Evolutionary conservation across 2,329 filamentous ascomycete species (phyloP).

Genomic region (Epichloe uncinata): DNA sequence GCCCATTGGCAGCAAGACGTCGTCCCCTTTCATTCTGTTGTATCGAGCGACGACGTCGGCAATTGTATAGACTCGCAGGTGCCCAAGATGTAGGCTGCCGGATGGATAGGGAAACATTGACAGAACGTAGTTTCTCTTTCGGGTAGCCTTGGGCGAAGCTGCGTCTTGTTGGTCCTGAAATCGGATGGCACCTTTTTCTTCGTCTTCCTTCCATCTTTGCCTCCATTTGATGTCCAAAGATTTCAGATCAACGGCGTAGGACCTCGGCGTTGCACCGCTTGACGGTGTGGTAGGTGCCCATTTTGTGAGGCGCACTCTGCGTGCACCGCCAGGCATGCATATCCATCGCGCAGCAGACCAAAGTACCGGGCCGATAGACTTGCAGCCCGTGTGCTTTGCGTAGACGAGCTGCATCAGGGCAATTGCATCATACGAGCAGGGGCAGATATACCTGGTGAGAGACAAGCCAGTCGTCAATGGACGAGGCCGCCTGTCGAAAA

Average conservation of each 20-base stretch:
- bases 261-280: constrained; percentile 12
- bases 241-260: constrained; percentile 33
- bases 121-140: constrained; percentile 48
- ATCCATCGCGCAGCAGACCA: constrained; percentile 4
- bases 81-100: constrained; percentile 72
- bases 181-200: constrained; percentile 9
- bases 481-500: neutral
- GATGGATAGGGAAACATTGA: constrained; percentile 94
- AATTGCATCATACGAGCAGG: constrained; percentile 11
- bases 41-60: constrained; percentile 75
- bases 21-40: constrained; percentile 56
- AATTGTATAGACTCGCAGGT: constrained; percentile 81
- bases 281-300: neutral
- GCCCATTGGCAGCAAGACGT: constrained; percentile 79
- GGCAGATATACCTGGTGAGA: neutral
- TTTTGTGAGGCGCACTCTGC: neutral
- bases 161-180: constrained; percentile 8
- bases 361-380: constrained; percentile 6
- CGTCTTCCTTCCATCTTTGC: constrained; percentile 25
- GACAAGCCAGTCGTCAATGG: neutral
- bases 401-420: constrained; percentile 17
- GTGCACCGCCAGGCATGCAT: neutral
- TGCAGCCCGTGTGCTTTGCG: constrained; percentile 13
- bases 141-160: constrained; percentile 18
- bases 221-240: constrained; percentile 39